phyloP scores from a whole-genome alignment of 108 stramenopile genomes.

The Cylindrotheca fusiformis region DNA sequence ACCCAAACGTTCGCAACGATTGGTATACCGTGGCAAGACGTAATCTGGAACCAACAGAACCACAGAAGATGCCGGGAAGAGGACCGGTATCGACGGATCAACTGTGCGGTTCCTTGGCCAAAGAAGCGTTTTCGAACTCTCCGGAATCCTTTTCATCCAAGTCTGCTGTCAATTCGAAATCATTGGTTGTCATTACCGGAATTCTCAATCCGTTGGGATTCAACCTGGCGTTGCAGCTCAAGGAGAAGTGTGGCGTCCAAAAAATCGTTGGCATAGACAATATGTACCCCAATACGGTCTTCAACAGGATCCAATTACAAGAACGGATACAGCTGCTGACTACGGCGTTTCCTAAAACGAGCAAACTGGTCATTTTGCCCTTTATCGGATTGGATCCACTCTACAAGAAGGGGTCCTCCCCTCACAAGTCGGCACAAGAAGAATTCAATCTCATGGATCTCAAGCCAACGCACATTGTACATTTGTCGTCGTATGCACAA shows the following conservation, averaged over 20 bases:
- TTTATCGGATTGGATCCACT: constrained; percentile 63
- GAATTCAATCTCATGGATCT: background rate
- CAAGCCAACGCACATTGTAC: constrained; percentile 77
- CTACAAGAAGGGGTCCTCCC: constrained; percentile 7
- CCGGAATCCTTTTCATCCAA: constrained; percentile 22
- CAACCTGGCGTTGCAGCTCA: constrained; percentile 53
- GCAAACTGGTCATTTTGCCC: constrained; percentile 37
- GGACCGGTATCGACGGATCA: constrained; percentile 13
- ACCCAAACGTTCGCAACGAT: background rate
- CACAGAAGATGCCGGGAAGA: too few relatives aligned
- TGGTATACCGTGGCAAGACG: constrained; percentile 1
- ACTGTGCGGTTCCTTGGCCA: constrained; percentile 41
- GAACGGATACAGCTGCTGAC: constrained; percentile 48
- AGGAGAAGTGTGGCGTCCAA: constrained; percentile 60
- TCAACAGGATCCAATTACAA: constrained; percentile 47
- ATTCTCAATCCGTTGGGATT: constrained; percentile 70
- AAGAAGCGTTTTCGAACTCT: constrained; percentile 11
- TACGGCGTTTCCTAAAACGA: constrained; percentile 35
- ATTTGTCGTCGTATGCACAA: constrained; percentile 57
- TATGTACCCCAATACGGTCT: constrained; percentile 67
- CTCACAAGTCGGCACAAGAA: background rate
- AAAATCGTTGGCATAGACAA: constrained; percentile 62
- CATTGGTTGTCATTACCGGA: constrained; percentile 66
- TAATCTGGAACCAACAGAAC: background rate
- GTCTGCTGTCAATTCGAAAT: constrained; percentile 25